Evolutionary conservation across 495 filamentous ascomycete genomes (phyloP).

Genomic region (Neurospora sp.): DNA sequence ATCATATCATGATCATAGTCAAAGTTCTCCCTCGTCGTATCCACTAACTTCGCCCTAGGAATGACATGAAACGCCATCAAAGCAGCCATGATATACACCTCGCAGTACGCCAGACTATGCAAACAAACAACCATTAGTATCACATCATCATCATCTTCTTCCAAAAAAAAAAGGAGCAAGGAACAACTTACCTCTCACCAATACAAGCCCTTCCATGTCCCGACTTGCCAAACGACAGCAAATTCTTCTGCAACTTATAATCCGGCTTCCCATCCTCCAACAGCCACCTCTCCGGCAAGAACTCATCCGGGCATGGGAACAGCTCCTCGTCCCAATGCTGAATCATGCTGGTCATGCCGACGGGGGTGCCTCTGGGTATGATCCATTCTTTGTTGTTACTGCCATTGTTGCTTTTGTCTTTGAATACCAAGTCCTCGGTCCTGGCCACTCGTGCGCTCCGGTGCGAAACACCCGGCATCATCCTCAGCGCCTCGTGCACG

Average conservation of each 20-base stretch:
- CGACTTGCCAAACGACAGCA: conserved; percentile 38
- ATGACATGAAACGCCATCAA: conserved; percentile 15
- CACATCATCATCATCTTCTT: too few relatives aligned
- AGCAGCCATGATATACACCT: conserved; percentile 20
- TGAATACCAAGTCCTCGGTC: conserved; percentile 23
- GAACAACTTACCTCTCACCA: conserved; percentile 33
- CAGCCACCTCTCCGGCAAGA: conserved; percentile 43
- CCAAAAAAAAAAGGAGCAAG: not conserved
- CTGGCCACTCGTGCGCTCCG: conserved; percentile 18
- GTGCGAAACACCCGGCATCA: conserved; percentile 27
- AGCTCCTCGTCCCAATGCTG: conserved; percentile 36
- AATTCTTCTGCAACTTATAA: conserved; percentile 32
- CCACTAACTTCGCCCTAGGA: conserved; percentile 11
- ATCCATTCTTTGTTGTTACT: conserved; percentile 24
- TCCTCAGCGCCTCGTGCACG: conserved; percentile 32
- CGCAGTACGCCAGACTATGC: conserved; percentile 22
- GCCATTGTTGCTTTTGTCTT: conserved; percentile 8
- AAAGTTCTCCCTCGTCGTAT: conserved; percentile 17
- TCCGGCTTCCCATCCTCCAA: conserved; percentile 7
- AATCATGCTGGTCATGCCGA: conserved; percentile 38
- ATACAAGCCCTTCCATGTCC: conserved; percentile 34
- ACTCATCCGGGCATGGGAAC: conserved; percentile 38
- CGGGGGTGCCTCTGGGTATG: conserved; percentile 25
- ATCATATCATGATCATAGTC: conserved; percentile 21
- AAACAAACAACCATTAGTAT: not conserved